Conservation (phyloP, 2,329 filamentous ascomycete species). For the Colletotrichum lupini region DNA sequence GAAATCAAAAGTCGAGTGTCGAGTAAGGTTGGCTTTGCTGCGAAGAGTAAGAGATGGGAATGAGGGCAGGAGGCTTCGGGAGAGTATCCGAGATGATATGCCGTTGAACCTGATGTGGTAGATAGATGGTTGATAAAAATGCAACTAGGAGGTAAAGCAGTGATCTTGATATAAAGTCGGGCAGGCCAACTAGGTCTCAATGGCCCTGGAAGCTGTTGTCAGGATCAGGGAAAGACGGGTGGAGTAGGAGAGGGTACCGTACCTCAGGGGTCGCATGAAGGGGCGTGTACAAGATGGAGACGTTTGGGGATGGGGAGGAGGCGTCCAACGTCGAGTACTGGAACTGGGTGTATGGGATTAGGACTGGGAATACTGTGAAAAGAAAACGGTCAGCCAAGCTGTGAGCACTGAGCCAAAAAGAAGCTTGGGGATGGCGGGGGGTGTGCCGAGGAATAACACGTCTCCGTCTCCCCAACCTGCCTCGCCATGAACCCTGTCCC, state of each 20-base stretch:
- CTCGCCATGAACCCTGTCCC: not conserved
- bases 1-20: no score
- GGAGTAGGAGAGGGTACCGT: conserved; percentile 3
- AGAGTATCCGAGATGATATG: not conserved
- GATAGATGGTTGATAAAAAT: not conserved
- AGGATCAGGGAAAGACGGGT: not conserved
- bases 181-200: not conserved
- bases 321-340: not conserved
- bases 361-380: not conserved
- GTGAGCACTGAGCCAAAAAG: not conserved
- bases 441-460: not conserved
- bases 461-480: not conserved
- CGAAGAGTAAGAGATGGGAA: not conserved
- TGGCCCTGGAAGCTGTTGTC: not conserved
- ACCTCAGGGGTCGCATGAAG: conserved; percentile 27
- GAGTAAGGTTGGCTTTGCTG: not conserved
- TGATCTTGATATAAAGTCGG: conserved; percentile 21
- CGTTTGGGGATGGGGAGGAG: not conserved
- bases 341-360: not conserved
- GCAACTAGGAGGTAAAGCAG: not conserved
- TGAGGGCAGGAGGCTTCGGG: not conserved
- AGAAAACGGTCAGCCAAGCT: conserved; percentile 13
- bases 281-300: conserved; percentile 24
- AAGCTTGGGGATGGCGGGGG: not conserved
- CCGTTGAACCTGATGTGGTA: not conserved